Evolutionary conservation across 2,329 filamentous ascomycete species (phyloP).

Genomic region (Fusarium sp.): DNA sequence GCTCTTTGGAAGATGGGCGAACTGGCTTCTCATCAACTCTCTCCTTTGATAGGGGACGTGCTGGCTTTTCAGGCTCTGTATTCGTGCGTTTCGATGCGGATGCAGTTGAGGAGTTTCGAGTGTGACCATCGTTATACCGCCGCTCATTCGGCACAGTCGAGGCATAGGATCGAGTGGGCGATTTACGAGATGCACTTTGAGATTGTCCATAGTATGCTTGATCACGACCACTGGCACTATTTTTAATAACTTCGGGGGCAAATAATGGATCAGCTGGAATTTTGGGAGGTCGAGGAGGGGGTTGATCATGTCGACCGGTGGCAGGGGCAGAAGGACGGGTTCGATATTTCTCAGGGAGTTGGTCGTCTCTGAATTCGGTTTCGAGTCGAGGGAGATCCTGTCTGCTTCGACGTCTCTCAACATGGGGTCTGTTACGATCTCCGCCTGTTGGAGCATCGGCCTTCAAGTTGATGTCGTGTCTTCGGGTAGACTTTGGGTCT

Average conservation of each 20-base stretch:
- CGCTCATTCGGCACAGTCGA: slow-evolving; percentile 44
- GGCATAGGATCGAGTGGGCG: slow-evolving; percentile 46
- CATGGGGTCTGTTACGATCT: slow-evolving; percentile 37
- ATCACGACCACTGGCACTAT: slow-evolving; percentile 54
- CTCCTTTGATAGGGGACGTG: slow-evolving; percentile 49
- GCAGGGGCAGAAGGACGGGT: slow-evolving; percentile 50
- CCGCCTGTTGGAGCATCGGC: slow-evolving; percentile 20
- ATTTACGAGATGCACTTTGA: slow-evolving; percentile 29
- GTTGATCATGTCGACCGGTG: slow-evolving; percentile 46
- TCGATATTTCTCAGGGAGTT: slow-evolving; percentile 46
- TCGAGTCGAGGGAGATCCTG: slow-evolving; percentile 57
- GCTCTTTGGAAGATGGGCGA: slow-evolving; percentile 48
- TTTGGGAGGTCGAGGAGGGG: slow-evolving; percentile 43
- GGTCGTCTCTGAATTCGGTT: slow-evolving; percentile 50
- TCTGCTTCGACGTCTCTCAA: slow-evolving; percentile 47
- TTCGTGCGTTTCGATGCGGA: slow-evolving; percentile 44
- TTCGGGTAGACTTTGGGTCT: slow-evolving; percentile 23
- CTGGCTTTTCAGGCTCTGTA: slow-evolving; percentile 41
- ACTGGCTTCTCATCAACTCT: slow-evolving; percentile 34
- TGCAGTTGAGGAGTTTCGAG: slow-evolving; percentile 41
- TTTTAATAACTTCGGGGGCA: slow-evolving; percentile 55
- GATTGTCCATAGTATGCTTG: slow-evolving; percentile 49
- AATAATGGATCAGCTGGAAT: slow-evolving; percentile 49
- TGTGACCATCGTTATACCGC: slow-evolving; percentile 39
- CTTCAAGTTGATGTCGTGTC: slow-evolving; percentile 32